Percentiles rank a stretch among this genome's conserved stretches.
phyloP scores from a whole-genome alignment of 1,284 basidiomycete genomes.

The Polyporus tsugae region DNA sequence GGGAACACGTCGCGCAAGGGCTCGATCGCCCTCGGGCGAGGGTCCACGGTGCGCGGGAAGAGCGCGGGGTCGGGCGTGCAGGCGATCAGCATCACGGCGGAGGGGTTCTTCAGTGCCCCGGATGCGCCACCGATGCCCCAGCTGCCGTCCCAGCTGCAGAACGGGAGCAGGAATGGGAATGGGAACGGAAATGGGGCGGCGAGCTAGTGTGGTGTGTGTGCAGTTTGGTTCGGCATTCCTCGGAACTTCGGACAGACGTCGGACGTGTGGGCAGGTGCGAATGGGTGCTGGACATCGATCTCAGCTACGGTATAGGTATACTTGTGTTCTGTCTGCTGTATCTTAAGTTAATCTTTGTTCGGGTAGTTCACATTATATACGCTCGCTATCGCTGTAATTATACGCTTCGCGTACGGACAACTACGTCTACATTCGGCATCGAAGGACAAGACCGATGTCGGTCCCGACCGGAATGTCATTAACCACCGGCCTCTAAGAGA shows the following conservation, averaged over 20 bases:
- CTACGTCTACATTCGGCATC: background rate
- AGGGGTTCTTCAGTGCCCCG: constrained; percentile 77
- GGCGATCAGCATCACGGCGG: constrained; percentile 73
- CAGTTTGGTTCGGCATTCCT: background rate
- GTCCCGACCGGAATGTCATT: background rate
- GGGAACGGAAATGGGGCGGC: constrained; percentile 15
- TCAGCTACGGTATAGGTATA: background rate
- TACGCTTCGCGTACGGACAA: background rate
- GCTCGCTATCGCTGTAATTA: background rate
- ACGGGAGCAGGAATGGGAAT: constrained; percentile 18
- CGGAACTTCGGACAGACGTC: background rate
- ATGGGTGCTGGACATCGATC: background rate
- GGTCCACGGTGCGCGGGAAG: constrained; percentile 61
- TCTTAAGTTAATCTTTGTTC: constrained; percentile 14
- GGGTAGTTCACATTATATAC: background rate
- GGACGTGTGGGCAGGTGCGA: background rate
- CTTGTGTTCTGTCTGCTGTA: constrained; percentile 9
- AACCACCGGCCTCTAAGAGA: background rate
- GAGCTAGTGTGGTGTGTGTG: background rate
- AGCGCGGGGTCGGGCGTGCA: constrained; percentile 71
- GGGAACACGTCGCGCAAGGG: constrained; percentile 53
- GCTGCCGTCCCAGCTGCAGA: constrained; percentile 31
- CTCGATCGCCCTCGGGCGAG: constrained; percentile 69
- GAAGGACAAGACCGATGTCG: background rate
- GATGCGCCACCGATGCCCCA: constrained; percentile 46